Conservation (phyloP, 768 basidiomycete species). For the Holtermannia corniformis region DNA sequence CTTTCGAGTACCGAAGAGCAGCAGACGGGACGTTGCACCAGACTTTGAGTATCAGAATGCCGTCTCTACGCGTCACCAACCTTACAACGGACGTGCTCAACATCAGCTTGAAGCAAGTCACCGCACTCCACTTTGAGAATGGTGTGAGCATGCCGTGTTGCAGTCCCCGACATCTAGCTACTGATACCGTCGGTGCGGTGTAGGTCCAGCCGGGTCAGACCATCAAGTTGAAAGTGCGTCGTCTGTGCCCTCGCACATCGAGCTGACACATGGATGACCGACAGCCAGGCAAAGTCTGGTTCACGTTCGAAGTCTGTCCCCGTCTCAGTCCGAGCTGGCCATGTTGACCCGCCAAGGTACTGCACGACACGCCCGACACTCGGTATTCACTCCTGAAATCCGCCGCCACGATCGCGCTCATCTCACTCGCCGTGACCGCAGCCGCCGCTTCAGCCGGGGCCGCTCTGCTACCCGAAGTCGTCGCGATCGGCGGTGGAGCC, state of each 20-base stretch:
- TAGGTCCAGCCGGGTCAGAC: constrained; percentile 30
- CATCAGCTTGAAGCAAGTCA: constrained; percentile 37
- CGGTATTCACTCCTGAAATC: constrained; percentile 35
- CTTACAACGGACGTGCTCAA: constrained; percentile 27
- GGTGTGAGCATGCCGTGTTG: constrained; percentile 6
- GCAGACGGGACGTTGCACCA: too few relatives aligned
- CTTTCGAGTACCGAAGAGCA: too few relatives aligned
- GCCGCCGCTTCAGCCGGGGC: constrained; percentile 36
- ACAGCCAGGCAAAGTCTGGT: constrained; percentile 37
- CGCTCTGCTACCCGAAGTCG: constrained; percentile 29
- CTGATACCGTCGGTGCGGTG: not conserved
- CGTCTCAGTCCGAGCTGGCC: not conserved
- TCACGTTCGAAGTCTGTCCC: constrained; percentile 27
- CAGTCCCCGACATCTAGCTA: not conserved
- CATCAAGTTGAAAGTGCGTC: constrained; percentile 30
- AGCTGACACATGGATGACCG: not conserved
- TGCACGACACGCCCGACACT: constrained; percentile 30
- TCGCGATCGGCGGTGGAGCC: constrained; percentile 16
- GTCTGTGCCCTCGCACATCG: not conserved
- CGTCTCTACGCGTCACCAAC: constrained; percentile 33
- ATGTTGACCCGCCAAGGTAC: constrained; percentile 11
- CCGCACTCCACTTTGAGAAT: constrained; percentile 38
- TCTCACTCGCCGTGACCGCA: constrained; percentile 30
- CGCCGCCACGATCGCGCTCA: constrained; percentile 34
- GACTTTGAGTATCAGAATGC: too few relatives aligned